phyloP scores from a whole-genome alignment of 1,284 basidiomycete species.

The Sanghuangporus sanghuang region DNA sequence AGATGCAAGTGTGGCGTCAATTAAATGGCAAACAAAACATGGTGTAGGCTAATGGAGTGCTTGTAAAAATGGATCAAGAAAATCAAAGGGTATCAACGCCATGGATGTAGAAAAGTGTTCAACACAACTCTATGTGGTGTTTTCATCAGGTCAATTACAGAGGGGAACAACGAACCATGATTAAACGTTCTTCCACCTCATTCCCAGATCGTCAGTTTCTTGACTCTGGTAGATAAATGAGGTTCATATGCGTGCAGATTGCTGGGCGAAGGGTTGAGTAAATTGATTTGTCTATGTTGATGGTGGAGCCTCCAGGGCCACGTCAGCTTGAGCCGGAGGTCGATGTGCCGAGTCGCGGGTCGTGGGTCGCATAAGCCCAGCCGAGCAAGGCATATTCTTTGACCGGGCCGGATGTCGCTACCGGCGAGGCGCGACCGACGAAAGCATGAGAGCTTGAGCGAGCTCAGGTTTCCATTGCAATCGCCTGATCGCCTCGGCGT shows the following conservation, averaged over 20 bases:
- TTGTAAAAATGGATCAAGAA: background rate
- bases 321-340: background rate
- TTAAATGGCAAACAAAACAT: background rate
- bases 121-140: background rate
- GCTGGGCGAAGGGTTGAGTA: background rate
- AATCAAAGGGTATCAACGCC: background rate
- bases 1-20: background rate
- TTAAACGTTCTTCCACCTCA: background rate
- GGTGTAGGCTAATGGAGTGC: background rate
- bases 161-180: background rate
- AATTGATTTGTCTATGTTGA: background rate
- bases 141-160: background rate
- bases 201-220: background rate
- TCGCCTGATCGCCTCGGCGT: conserved; percentile 65
- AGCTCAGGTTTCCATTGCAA: conserved; percentile 78
- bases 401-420: conserved; percentile 17
- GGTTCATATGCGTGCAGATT: background rate
- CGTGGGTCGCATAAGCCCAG: background rate
- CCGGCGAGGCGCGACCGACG: conserved; percentile 52
- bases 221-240: background rate
- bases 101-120: background rate
- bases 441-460: conserved; percentile 63
- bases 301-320: conserved; percentile 1
- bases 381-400: background rate
- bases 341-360: background rate